These are phyloP conservation scores for Neurospora discreta DNA, from an alignment of 495 filamentous ascomycete genomes.

Conservation along the genomic window DNA sequence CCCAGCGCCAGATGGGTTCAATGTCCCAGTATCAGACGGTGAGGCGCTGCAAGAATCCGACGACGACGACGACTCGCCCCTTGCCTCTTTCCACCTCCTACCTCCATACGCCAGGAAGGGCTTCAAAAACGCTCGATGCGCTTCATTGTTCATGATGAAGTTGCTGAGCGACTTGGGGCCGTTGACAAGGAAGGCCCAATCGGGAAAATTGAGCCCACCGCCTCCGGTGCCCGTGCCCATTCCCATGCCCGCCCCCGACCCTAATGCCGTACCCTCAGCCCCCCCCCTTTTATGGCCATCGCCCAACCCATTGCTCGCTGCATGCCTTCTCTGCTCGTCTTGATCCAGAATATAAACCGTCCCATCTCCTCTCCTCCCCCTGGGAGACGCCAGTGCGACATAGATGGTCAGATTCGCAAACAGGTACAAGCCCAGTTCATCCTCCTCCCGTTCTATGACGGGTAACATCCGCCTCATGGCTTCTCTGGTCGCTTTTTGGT, in stretches of 20 bases:
- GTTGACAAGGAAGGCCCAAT: constrained; percentile 25
- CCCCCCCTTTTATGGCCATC: too few species aligned
- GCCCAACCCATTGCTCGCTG: too few species aligned
- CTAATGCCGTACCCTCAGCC: not conserved
- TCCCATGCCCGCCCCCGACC: not conserved
- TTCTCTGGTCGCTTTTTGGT: constrained; percentile 29
- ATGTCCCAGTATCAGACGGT: not conserved
- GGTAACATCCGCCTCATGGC: constrained; percentile 17
- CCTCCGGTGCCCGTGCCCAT: not conserved
- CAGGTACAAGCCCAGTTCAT: constrained; percentile 16
- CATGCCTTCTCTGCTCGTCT: too few species aligned
- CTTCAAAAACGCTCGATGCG: constrained; percentile 8
- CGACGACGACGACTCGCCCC: not conserved
- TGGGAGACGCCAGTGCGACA: not conserved
- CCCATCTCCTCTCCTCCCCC: not conserved
- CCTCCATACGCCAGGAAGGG: constrained; percentile 20
- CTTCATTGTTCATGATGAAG: constrained; percentile 8
- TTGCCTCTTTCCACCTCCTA: constrained; percentile 11
- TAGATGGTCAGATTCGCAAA: constrained; percentile 28
- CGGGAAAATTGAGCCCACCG: constrained; percentile 12
- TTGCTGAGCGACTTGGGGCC: constrained; percentile 19
- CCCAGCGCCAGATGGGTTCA: not conserved
- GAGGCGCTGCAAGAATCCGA: not conserved
- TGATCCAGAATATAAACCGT: not conserved
- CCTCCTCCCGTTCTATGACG: constrained; percentile 4